A percentile compares a stretch with the other conserved stretches of the same genome.
Conservation (phyloP, 2,329 filamentous ascomycete genomes). For the Colletotrichum tropicale region DNA sequence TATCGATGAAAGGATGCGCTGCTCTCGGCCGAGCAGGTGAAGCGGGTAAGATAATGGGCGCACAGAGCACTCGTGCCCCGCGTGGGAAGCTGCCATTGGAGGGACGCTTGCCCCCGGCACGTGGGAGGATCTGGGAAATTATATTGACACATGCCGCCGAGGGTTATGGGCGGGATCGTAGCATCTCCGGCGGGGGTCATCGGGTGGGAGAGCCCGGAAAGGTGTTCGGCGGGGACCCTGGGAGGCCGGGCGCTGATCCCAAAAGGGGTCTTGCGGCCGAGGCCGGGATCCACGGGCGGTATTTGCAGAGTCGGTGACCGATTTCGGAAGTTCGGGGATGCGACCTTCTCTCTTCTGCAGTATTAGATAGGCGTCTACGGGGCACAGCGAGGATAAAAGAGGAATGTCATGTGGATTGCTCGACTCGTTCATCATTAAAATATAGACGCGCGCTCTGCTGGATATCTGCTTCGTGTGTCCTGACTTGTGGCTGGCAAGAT, state of each 20-base stretch:
- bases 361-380: not conserved
- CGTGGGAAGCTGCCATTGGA: not conserved
- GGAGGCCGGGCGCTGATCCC: conserved; percentile 4
- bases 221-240: not conserved
- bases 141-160: conserved; percentile 13
- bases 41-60: not conserved
- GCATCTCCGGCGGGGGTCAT: conserved; percentile 15
- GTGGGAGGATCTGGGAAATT: not conserved
- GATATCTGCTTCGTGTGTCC: not conserved
- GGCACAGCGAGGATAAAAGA: not conserved
- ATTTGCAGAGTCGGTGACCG: conserved; percentile 1
- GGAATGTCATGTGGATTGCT: not conserved
- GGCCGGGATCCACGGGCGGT: not conserved
- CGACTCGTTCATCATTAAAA: not conserved
- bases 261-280: conserved; percentile 7
- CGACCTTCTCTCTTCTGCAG: not conserved
- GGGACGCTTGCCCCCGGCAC: not conserved
- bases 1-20: not conserved
- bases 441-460: not conserved
- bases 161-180: not conserved
- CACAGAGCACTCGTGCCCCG: not conserved
- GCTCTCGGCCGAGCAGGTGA: not conserved
- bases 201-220: conserved; percentile 6
- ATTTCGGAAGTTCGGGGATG: not conserved
- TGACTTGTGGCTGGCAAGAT: not conserved